These are phyloP conservation scores for Cladophialophora carrionii DNA, from an alignment of 2,329 filamentous ascomycete genomes.

Conservation along the genomic window DNA sequence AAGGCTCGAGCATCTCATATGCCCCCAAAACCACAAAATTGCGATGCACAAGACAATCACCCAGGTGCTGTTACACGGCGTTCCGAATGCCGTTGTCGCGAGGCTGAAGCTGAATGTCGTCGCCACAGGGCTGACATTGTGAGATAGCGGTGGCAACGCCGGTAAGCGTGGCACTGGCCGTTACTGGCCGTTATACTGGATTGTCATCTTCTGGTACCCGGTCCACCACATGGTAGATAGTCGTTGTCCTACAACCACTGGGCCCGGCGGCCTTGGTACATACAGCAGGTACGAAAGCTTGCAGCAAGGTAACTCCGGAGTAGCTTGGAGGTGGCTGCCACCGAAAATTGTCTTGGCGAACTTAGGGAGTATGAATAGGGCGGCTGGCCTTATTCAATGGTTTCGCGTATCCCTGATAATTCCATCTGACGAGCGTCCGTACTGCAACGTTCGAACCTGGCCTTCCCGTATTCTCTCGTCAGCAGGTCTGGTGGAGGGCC, in stretches of 20 bases:
- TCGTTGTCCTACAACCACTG: background rate
- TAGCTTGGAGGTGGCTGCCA: background rate
- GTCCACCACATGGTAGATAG: background rate
- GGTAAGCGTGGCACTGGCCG: too few relatives aligned
- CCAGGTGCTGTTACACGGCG: too few relatives aligned
- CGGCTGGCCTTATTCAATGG: background rate
- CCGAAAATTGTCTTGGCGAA: background rate
- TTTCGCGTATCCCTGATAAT: background rate
- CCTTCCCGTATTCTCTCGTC: background rate
- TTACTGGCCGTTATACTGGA: too few relatives aligned
- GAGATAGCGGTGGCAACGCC: too few relatives aligned
- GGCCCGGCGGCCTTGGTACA: background rate
- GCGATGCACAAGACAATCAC: too few relatives aligned
- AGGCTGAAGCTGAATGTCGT: too few relatives aligned
- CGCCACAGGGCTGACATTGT: too few relatives aligned
- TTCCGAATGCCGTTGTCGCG: too few relatives aligned
- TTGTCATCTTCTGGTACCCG: too few relatives aligned
- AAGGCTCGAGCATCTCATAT: too few relatives aligned
- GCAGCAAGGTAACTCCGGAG: background rate
- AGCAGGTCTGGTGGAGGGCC: background rate
- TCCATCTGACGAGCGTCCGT: background rate
- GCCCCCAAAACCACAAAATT: too few relatives aligned
- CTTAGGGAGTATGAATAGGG: background rate
- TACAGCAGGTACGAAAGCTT: background rate
- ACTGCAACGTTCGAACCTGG: background rate